Evolutionary conservation across 805 yeast species (phyloP), one percentile per base, ranked within the genome.

Genomic region (Kluyveromyces dobzhanskii): DNA sequence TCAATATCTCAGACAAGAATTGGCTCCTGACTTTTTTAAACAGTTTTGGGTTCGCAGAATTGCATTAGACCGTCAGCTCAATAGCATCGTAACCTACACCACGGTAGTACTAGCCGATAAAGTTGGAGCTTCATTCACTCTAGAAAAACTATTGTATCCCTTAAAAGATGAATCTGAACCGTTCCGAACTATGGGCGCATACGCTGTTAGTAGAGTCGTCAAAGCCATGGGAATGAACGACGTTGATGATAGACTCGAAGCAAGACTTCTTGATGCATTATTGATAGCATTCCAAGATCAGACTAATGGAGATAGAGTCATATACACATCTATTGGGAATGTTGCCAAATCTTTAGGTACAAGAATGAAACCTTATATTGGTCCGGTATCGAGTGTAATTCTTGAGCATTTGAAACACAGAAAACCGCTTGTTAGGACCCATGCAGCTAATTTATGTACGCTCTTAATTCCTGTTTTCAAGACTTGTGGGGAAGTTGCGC

Each of bases 81-180:
- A 71, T 25, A 69, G 69, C 35, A 62, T 76, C 38, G 90, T 87
- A 24, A 73, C 80, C 1, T 85, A 80, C 27, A 78, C 96, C 0
- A 79, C 95, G 0, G 71, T 72, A 13, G 71, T 71, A 2, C 53
- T 92, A 12, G 75, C 95, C 1, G 65, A 70, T 33, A 80, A 76
- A 49, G 73, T 81, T 24, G 94, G 94, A 7, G 73, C 75, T 16
- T 59, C 77, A 2, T 72, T 64, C 27, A 67, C 84, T 11, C 61
- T 87, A 12, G 82, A 76, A 18, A 61, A 69, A 7, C 57, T 85
- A 14, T 62, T 84, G 2, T 59, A 60, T 2, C 74, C 70, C 2
- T 62, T 94, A 41, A 83, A 83, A 50, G 96, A 90, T 58, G 87
- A 80, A 40, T 78, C 92, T 6, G 95, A 86, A 53, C 76, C 81